Percentiles rank a stretch among this genome's conserved stretches.
phyloP scores from a whole-genome alignment of 163 green algal species.

The Trebouxia gelatinosa region DNA sequence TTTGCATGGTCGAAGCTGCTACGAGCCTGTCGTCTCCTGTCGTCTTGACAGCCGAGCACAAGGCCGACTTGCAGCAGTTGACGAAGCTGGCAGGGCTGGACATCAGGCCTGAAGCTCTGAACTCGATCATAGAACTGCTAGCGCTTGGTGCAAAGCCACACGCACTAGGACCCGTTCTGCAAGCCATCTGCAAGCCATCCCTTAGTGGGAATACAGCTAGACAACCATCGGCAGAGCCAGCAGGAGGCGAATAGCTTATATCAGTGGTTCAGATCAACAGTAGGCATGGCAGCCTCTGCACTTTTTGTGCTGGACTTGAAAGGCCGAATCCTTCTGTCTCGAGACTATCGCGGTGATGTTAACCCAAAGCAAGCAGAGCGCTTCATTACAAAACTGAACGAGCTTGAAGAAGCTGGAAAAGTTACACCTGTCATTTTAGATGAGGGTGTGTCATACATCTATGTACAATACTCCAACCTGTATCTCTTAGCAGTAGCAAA shows the following conservation, averaged over 20 bases:
- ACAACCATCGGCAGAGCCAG: neutral
- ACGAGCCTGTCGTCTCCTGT: too few species aligned
- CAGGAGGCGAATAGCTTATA: too few species aligned
- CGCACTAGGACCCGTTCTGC: slow-evolving; percentile 34
- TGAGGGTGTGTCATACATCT: slow-evolving; percentile 79
- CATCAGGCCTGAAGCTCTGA: slow-evolving; percentile 25
- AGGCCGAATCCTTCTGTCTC: slow-evolving; percentile 78
- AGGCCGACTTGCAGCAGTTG: slow-evolving; percentile 10
- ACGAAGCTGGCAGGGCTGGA: slow-evolving; percentile 16
- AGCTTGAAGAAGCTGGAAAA: slow-evolving; percentile 74
- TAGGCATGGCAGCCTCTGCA: slow-evolving; percentile 60
- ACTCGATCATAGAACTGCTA: slow-evolving; percentile 33
- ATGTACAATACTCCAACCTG: slow-evolving; percentile 89
- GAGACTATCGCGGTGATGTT: slow-evolving; percentile 89
- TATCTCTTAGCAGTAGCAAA: slow-evolving; percentile 89
- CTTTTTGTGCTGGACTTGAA: slow-evolving; percentile 83
- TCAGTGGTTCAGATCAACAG: neutral
- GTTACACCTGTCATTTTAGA: slow-evolving; percentile 86
- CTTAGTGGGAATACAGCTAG: neutral
- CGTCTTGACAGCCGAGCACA: slow-evolving; percentile 20
- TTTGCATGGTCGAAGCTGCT: too few species aligned
- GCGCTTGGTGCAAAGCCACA: slow-evolving; percentile 28
- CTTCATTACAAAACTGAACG: slow-evolving; percentile 78
- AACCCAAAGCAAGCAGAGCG: slow-evolving; percentile 62
- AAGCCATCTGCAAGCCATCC: slow-evolving; percentile 33